Base-by-base conservation (phyloP, 164 flowering plant species). In the Vitis vinifera region DNA sequence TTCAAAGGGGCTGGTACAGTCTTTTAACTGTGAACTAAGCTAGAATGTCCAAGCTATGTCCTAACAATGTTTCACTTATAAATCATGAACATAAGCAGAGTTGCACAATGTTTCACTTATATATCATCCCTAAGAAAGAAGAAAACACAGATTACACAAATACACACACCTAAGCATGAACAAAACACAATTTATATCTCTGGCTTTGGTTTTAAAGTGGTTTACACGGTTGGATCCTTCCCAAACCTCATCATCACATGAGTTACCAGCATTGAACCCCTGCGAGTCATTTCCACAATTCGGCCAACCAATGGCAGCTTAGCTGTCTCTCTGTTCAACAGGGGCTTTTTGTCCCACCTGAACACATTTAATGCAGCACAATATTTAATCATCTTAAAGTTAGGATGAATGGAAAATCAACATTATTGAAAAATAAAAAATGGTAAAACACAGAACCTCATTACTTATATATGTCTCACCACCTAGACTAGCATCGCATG, bases 321-420 rank as follows among this genome's bases (percentile, higher is more conserved):
- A 37, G 78, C 86, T 13, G 97, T 91, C 15, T 93, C 90, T 65
- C 87, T 81, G 65, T 87, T 90, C 84, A 79, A 49, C 2, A 88
- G 73, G 4, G 97, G 97, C 73, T 90, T 93, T 83, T 89, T 91
- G 79, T 90, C 83, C 98, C 97, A 93, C 91, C 98, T 91, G 69
- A 27, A 70, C 51, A 59, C 27, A 27, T 58, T 69, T n/a, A 19
- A n/a, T 53, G 56, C n/a, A 37, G 49, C 59, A 12, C 9, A 57
- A 17, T 8, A 13, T 57, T 57, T 19, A 16, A 19, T 57, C 59
- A 3, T 53, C 56, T 16, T n/a, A 16, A 14, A 16, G 59, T 7
- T n/a, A 7, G 12, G 7, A 57, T 13, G n/a, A 57, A 17, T 10
- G 3, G 9, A 13, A 16, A 57, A 16, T 16, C 19, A 57, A 19